Percentiles rank a stretch among this genome's conserved stretches.
Evolutionary conservation across 208 protist species (phyloP).

Genomic region (Crithidia bombi): DNA sequence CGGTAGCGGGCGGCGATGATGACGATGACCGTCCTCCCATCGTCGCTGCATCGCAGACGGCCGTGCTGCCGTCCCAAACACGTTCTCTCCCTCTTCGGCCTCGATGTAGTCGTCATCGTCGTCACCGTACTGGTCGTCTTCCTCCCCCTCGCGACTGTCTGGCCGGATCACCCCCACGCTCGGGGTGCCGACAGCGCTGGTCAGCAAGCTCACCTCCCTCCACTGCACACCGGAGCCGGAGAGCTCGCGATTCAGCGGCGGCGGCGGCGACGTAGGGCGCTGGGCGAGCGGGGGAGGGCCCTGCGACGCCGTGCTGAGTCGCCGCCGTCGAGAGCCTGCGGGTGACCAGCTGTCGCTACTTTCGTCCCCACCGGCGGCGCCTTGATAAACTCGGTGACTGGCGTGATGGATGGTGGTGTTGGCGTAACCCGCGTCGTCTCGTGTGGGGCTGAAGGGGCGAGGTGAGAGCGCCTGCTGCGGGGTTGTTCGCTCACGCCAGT

Average conservation of each 20-base stretch:
- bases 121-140: constrained; percentile 18
- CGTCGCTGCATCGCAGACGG: no score
- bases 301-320: constrained; percentile 7
- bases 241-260: constrained; percentile 1
- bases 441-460: neutral
- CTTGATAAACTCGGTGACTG: neutral
- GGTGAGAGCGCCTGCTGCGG: constrained; percentile 1
- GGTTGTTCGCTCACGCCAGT: constrained; percentile 13
- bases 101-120: neutral
- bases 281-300: constrained; percentile 2
- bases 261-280: neutral
- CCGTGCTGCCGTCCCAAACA: no score
- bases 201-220: constrained; percentile 20
- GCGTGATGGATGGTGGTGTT: neutral
- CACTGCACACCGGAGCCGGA: constrained; percentile 15
- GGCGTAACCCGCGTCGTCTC: neutral
- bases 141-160: neutral
- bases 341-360: neutral
- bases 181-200: constrained; percentile 10
- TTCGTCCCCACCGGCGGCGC: neutral
- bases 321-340: constrained; percentile 8
- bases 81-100: no score
- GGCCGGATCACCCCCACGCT: neutral
- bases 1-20: neutral
- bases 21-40: no score